These are phyloP conservation scores for Cokeromyces recurvatus DNA, from an alignment of 371 early-diverging fungal species.

Conservation along the genomic window DNA sequence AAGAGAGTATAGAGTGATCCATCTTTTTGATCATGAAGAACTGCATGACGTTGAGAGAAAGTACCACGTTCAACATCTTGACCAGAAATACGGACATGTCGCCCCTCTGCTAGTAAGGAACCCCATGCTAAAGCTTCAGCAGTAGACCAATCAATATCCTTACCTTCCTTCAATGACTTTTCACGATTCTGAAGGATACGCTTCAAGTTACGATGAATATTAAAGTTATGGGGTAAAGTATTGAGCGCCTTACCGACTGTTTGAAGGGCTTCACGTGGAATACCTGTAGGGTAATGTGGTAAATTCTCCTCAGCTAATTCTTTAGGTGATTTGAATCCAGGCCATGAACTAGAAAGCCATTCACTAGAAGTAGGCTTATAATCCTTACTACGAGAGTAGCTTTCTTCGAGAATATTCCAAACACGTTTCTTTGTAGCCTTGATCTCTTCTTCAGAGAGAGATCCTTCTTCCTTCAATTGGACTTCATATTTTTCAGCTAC, in stretches of 20 bases:
- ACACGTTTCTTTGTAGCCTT: conserved; percentile 83
- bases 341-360: conserved; percentile 94
- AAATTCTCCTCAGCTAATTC: conserved; percentile 69
- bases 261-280: conserved; percentile 64
- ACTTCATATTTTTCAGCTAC: conserved; percentile 80
- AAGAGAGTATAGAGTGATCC: conserved; percentile 69
- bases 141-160: conserved; percentile 92
- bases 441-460: conserved; percentile 79
- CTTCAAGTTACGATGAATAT: conserved; percentile 79
- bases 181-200: conserved; percentile 80
- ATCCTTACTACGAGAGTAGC: conserved; percentile 81
- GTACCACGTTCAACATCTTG: conserved; percentile 99
- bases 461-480: conserved; percentile 78
- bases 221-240: conserved; percentile 79
- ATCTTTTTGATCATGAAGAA: conserved; percentile 90
- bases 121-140: conserved; percentile 95
- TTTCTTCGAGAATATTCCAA: conserved; percentile 88
- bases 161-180: conserved; percentile 70
- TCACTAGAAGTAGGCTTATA: conserved; percentile 87
- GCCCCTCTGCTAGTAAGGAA: conserved; percentile 64
- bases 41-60: conserved; percentile 96
- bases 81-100: conserved; percentile 22
- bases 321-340: conserved; percentile 77
- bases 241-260: conserved; percentile 80
- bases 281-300: conserved; percentile 77